phyloP scores from a whole-genome alignment of 768 basidiomycete genomes.

The Galerina sulciceps region DNA sequence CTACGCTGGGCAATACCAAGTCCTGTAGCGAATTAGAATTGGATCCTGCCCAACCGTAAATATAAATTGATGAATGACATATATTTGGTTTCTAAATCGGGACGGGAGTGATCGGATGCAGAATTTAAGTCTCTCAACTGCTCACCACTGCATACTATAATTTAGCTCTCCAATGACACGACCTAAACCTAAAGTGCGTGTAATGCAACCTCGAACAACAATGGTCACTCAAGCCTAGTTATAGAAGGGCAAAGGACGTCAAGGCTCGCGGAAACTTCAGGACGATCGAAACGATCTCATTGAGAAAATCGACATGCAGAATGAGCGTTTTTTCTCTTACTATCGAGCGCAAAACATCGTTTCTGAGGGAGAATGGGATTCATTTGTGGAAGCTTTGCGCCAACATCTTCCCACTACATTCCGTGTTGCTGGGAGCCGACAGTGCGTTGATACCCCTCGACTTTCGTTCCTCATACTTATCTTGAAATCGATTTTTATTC shows the following conservation, averaged over 20 bases:
- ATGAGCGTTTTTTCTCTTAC: constrained; percentile 68
- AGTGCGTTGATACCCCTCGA: constrained; percentile 49
- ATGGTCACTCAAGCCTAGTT: background rate
- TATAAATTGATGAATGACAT: no score
- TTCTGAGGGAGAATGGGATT: constrained; percentile 78
- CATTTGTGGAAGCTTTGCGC: constrained; percentile 66
- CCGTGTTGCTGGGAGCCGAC: constrained; percentile 85
- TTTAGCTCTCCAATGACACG: no score
- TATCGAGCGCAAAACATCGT: constrained; percentile 81
- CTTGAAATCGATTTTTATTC: constrained; percentile 7
- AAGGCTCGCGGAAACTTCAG: constrained; percentile 5
- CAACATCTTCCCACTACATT: constrained; percentile 91
- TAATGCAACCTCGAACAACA: no score
- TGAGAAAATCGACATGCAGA: constrained; percentile 68
- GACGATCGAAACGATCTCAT: constrained; percentile 53
- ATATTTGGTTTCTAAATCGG: no score
- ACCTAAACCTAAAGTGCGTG: no score
- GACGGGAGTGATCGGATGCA: no score
- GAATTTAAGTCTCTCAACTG: no score
- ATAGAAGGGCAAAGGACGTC: constrained; percentile 1
- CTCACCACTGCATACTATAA: no score
- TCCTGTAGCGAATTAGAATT: no score
- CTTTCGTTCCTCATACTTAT: background rate
- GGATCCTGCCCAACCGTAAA: no score
- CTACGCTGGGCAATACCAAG: no score